A percentile compares a stretch with the other conserved stretches of the same genome.
These are phyloP conservation scores for Amylostereum areolatum DNA, from an alignment of 1,284 basidiomycete species.

Conservation along the genomic window DNA sequence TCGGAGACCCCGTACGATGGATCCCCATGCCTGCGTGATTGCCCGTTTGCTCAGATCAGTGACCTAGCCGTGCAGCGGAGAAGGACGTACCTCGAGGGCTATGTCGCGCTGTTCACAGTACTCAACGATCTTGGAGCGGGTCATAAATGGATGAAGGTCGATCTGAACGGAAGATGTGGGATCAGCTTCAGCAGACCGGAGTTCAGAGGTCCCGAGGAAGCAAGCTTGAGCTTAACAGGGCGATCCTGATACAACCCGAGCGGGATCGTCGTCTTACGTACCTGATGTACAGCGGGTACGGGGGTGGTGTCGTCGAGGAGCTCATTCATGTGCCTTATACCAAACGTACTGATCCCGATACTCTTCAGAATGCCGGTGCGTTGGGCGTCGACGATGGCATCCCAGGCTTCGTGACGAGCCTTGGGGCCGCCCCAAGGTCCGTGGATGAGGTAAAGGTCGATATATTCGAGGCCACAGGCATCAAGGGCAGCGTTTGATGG, in stretches of 20 bases:
- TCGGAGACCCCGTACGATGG: conserved; percentile 44
- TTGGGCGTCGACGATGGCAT: conserved; percentile 49
- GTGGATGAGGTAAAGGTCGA: conserved; percentile 70
- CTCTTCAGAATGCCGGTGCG: conserved; percentile 56
- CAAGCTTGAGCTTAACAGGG: too few relatives aligned
- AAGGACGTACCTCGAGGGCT: conserved; percentile 51
- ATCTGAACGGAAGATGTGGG: too few relatives aligned
- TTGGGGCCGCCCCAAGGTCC: conserved; percentile 49
- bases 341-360: conserved; percentile 70
- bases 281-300: conserved; percentile 62
- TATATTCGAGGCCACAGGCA: conserved; percentile 48
- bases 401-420: conserved; percentile 51
- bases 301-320: conserved; percentile 45
- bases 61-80: conserved; percentile 24
- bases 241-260: too few relatives aligned
- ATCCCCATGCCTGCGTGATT: conserved; percentile 45
- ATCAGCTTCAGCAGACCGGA: too few relatives aligned
- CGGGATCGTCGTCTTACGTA: too few relatives aligned
- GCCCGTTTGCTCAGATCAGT: too few relatives aligned
- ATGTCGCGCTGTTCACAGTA: conserved; percentile 58
- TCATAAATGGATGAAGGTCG: conserved; percentile 73
- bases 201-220: too few relatives aligned
- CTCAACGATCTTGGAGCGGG: conserved; percentile 54
- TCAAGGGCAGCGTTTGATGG: conserved; percentile 52
- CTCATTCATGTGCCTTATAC: conserved; percentile 59